These are phyloP conservation scores for Triticum turgidum DNA, from an alignment of 176 grass and related monocot species.

Conservation along the genomic window DNA sequence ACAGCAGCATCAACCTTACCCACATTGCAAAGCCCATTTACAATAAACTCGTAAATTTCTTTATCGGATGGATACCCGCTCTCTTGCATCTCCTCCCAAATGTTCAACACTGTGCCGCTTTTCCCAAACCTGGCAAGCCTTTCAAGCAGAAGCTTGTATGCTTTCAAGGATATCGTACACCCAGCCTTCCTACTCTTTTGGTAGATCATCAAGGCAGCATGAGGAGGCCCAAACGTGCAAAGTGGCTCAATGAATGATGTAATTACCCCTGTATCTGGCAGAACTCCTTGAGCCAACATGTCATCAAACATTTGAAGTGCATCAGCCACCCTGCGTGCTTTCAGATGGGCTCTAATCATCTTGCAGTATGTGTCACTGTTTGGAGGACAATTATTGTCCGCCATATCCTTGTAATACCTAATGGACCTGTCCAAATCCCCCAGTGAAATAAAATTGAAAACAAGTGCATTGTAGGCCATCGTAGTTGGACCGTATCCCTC, in stretches of 20 bases:
- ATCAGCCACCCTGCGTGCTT: conserved; percentile 76
- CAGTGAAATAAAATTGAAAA: conserved; percentile 64
- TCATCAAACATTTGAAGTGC: conserved; percentile 78
- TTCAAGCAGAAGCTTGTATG: conserved; percentile 82
- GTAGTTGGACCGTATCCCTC: conserved; percentile 49
- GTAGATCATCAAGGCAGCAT: conserved; percentile 79
- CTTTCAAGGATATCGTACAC: conserved; percentile 75
- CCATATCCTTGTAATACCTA: conserved; percentile 77
- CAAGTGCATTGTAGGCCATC: conserved; percentile 66
- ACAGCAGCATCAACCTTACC: conserved; percentile 89
- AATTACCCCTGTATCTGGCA: conserved; percentile 67
- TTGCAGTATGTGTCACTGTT: conserved; percentile 58
- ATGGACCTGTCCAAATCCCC: conserved; percentile 69
- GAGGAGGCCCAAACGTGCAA: conserved; percentile 80
- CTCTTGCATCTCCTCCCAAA: conserved; percentile 88
- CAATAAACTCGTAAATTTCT: conserved; percentile 81
- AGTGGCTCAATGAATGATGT: conserved; percentile 69
- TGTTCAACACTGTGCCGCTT: conserved; percentile 60
- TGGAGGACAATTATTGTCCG: conserved; percentile 44
- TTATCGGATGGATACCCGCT: conserved; percentile 62
- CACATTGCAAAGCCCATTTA: conserved; percentile 84
- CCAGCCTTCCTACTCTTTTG: conserved; percentile 77
- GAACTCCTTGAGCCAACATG: conserved; percentile 57
- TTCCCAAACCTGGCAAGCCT: conserved; percentile 87
- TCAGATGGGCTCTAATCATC: conserved; percentile 63